Conservation (phyloP, 2,329 filamentous ascomycete species). For the Aspergillus transmontanensis region DNA sequence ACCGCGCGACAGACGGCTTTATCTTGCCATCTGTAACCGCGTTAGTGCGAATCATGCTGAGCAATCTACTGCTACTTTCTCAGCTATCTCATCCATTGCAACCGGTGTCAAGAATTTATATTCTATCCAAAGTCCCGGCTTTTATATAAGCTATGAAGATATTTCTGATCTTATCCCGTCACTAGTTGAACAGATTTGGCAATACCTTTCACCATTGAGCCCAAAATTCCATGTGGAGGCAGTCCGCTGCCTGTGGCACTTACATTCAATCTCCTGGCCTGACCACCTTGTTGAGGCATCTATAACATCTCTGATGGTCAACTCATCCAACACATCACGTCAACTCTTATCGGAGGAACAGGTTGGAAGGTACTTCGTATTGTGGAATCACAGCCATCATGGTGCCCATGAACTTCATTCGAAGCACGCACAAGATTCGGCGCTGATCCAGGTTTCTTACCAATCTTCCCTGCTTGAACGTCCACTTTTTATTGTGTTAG, state of each 20-base stretch:
- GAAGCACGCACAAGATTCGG: conserved; percentile 32
- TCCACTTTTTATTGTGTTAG: conserved; percentile 79
- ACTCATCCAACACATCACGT: conserved; percentile 33
- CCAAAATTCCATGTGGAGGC: conserved; percentile 96
- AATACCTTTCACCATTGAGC: conserved; percentile 74
- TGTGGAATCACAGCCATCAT: conserved; percentile 48
- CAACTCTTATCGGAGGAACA: conserved; percentile 37
- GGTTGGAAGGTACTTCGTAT: conserved; percentile 43
- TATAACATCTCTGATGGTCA: conserved; percentile 69
- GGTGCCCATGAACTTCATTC: conserved; percentile 39
- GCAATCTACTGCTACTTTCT: conserved; percentile 35
- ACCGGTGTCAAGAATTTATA: conserved; percentile 52
- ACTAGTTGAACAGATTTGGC: conserved; percentile 75
- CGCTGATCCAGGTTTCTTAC: conserved; percentile 35
- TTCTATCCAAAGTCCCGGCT: conserved; percentile 36
- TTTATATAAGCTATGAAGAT: conserved; percentile 49
- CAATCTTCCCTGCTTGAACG: conserved; percentile 69
- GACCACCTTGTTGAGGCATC: conserved; percentile 80
- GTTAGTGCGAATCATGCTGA: conserved; percentile 25
- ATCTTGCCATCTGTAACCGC: conserved; percentile 35
- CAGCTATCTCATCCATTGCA: conserved; percentile 43
- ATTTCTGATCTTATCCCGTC: conserved; percentile 64
- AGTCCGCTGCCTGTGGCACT: conserved; percentile 79
- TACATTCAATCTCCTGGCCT: conserved; percentile 71
- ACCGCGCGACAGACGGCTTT: conserved; percentile 37